Evolutionary conservation across 2,329 filamentous ascomycete species (phyloP).

Genomic region (Amphichorda felina): DNA sequence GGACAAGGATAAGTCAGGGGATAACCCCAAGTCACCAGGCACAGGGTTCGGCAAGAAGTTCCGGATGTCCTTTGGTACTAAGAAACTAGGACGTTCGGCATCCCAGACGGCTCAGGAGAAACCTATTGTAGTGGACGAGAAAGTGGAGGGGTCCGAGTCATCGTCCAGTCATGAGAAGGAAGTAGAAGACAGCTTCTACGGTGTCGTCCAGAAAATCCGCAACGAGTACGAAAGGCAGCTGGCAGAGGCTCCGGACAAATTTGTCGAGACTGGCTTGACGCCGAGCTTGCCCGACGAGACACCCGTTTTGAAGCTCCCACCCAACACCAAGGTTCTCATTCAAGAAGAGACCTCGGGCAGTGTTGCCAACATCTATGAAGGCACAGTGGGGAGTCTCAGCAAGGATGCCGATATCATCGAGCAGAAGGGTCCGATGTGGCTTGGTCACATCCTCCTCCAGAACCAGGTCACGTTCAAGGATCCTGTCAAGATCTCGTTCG

Average conservation of each 20-base stretch:
- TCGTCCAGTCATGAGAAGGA: conserved; percentile 58
- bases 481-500: conserved; percentile 91
- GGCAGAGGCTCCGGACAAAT: conserved; percentile 37
- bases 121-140: conserved; percentile 63
- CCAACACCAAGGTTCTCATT: conserved; percentile 54
- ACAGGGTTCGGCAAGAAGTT: conserved; percentile 79
- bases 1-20: conserved; percentile 29
- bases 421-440: conserved; percentile 79
- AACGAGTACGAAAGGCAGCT: conserved; percentile 62
- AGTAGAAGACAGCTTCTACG: conserved; percentile 63
- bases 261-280: conserved; percentile 50
- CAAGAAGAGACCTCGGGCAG: conserved; percentile 57
- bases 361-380: conserved; percentile 79
- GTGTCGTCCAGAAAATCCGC: conserved; percentile 60
- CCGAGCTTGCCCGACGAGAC: conserved; percentile 64
- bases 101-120: conserved; percentile 53
- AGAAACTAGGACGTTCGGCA: conserved; percentile 65
- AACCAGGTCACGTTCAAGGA: conserved; percentile 80
- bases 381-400: conserved; percentile 69
- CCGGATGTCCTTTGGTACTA: conserved; percentile 70
- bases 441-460: conserved; percentile 76
- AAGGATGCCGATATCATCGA: conserved; percentile 74
- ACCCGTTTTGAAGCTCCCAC: conserved; percentile 61
- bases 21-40: conserved; percentile 43
- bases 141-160: conserved; percentile 51